Evolutionary conservation across 2,329 filamentous ascomycete genomes (phyloP), one percentile per base, ranked within the genome.

Genomic region (Fusarium oxysporum): DNA sequence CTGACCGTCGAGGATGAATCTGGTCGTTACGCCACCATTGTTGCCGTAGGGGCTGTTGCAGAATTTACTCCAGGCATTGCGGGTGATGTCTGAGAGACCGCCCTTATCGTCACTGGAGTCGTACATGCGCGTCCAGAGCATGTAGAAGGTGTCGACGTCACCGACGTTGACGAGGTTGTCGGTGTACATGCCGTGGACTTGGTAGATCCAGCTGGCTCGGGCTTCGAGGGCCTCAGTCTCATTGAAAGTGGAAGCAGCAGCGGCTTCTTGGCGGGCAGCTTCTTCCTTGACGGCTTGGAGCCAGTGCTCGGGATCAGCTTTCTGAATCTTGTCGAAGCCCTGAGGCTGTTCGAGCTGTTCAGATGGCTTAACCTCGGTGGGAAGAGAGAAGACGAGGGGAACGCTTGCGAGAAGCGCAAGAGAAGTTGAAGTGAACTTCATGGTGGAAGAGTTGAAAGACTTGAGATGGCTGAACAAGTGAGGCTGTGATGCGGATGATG

Each of bases 51-150:
- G 54, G 2, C 1, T 0, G 16, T 63, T 63, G n/a, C 60, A 63
- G 37, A 63, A 63, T 35, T 60, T 63, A 30, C 60, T 63, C 54
- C 33, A 48, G 23, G 23, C 23, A 25, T 25, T 25, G 23, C 60
- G 60, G 12, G 19, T 63, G 0, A 60, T 5, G 30, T 63, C 60
- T 10, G 60, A 63, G 35, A 63, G 54, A 9, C 60, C 60, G 10
- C 60, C 60, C n/a, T 12, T 41, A 4, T 63, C 43, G 17, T 40
- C 33, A 3, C 54, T 60, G 11, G 13, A 11, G 30, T 63, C 60
- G 37, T 63, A 63, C 60, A 63, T 63, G 19, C 60, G 60, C 4
- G 28, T 40, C 40, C 33, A 60, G 54, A 63, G 54, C 60, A 63
- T 63, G 54, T 60, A 48, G 9, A 40, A 41, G 19, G 43, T 63